These are phyloP conservation scores for Trichoderma harzianum DNA, from an alignment of 2,329 filamentous ascomycete species.

Conservation along the genomic window DNA sequence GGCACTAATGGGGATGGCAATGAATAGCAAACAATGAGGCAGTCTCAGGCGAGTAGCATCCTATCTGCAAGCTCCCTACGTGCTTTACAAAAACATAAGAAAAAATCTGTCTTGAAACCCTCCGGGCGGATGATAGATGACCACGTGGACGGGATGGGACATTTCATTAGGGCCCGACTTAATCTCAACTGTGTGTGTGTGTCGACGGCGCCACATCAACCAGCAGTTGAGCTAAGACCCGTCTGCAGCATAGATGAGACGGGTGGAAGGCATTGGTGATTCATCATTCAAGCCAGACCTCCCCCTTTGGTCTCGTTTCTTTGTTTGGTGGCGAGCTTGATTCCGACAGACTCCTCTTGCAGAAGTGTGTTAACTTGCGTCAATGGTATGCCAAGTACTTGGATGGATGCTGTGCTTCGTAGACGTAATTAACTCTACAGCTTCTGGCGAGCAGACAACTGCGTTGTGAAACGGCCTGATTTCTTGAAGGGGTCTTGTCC, in stretches of 20 bases:
- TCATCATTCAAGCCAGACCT: background rate
- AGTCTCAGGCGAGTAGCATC: slow-evolving; percentile 9
- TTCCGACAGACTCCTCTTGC: background rate
- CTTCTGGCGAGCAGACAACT: background rate
- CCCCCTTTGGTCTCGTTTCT: background rate
- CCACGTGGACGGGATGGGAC: slow-evolving; percentile 19
- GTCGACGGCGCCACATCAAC: slow-evolving; percentile 10
- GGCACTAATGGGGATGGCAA: background rate
- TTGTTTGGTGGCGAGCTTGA: background rate
- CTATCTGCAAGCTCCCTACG: slow-evolving; percentile 10
- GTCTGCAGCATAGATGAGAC: background rate
- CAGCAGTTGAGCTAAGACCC: background rate
- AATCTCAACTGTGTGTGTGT: background rate
- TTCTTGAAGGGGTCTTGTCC: slow-evolving; percentile 7
- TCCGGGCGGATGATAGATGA: slow-evolving; percentile 9
- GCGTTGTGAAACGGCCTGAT: slow-evolving; percentile 2
- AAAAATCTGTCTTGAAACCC: slow-evolving; percentile 1
- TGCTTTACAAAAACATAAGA: background rate
- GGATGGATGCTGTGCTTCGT: background rate
- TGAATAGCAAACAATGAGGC: slow-evolving; percentile 6
- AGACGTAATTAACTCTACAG: background rate
- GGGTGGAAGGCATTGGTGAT: background rate
- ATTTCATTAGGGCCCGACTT: slow-evolving; percentile 15
- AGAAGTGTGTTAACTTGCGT: background rate
- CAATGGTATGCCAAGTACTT: background rate